Base-by-base conservation (phyloP, 805 yeast species). In the Lipomyces lipofer region DNA sequence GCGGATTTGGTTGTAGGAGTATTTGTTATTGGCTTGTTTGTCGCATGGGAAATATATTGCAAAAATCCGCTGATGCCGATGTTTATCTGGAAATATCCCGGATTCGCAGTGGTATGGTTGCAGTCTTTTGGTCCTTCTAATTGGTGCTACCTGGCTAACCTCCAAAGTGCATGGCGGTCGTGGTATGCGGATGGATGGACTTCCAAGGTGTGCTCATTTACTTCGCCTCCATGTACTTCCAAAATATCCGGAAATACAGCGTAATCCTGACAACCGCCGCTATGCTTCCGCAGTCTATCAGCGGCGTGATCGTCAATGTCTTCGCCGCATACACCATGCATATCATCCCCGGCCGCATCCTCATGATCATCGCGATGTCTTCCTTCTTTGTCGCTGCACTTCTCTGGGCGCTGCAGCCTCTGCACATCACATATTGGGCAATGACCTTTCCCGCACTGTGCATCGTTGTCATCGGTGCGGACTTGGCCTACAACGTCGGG, bases 271-370 rank as follows among this genome's bases (percentile, higher is more conserved):
- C 78, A 0, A 72, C 79, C 2, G 78, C 77, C 21, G 73, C 75
- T 58, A 65, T 76, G 48, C 59, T 76, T 15, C 73, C 81, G 6
- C 73, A 72, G 66, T 75, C 78, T 2, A 56, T 77, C 5, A 66
- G 69, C 3, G 81, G 82, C 8, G 62, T 68, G 1, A 43, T 68
- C 10, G 78, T 75, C n/a, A 77, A 75, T 59, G 58, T 75, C 4
- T 68, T 77, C 66, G 79, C 79, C 1, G 81, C 79, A 1, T 63
- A 75, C 7, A 71, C 77, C 2, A 68, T 78, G 68, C 81, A 78
- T 52, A 49, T 66, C 8, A 71, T 78, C 21, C 73, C 79, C 1
- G 80, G 80, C 3, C 64, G 64, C n/a, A 52, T 73, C 17, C 61
- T 78, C 17, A 60, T 78, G 63, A 50, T 67, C 1, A 60, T 69